phyloP scores from a whole-genome alignment of 169 alveolate genomes.

The Plasmodium relictum region DNA sequence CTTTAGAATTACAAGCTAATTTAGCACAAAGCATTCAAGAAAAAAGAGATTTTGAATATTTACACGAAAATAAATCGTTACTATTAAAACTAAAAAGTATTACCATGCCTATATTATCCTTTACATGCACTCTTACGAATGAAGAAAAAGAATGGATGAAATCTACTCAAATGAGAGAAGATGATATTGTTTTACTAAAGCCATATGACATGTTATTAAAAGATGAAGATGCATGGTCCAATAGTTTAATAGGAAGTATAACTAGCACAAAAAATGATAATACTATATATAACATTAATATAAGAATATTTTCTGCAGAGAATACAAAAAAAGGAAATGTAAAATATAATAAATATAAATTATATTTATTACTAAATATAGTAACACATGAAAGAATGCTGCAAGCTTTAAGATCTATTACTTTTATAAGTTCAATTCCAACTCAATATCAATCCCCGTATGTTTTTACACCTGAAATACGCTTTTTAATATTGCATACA shows the following conservation, averaged over 20 bases:
- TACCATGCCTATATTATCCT: constrained; percentile 69
- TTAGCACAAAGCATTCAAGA: constrained; percentile 76
- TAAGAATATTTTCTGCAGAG: constrained; percentile 74
- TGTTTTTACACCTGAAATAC: constrained; percentile 75
- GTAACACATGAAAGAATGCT: constrained; percentile 83
- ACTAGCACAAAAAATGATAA: constrained; percentile 70
- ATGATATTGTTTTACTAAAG: constrained; percentile 81
- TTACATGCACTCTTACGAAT: constrained; percentile 73
- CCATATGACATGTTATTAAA: constrained; percentile 74
- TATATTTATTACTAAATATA: constrained; percentile 59
- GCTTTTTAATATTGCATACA: constrained; percentile 58
- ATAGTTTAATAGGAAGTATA: constrained; percentile 54
- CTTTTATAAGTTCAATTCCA: constrained; percentile 78
- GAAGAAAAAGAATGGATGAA: constrained; percentile 78
- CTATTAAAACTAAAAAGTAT: constrained; percentile 66
- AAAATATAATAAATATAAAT: constrained; percentile 65
- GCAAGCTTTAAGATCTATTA: constrained; percentile 80
- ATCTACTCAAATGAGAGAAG: constrained; percentile 81
- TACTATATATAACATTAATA: constrained; percentile 51
- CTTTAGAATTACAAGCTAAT: constrained; percentile 74
- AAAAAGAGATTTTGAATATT: constrained; percentile 67
- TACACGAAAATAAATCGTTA: constrained; percentile 76
- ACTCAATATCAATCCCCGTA: constrained; percentile 75
- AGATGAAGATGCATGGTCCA: constrained; percentile 80
- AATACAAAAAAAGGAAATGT: constrained; percentile 70